phyloP scores from a whole-genome alignment of 1,284 basidiomycete genomes.

The Ganoderma boninense region DNA sequence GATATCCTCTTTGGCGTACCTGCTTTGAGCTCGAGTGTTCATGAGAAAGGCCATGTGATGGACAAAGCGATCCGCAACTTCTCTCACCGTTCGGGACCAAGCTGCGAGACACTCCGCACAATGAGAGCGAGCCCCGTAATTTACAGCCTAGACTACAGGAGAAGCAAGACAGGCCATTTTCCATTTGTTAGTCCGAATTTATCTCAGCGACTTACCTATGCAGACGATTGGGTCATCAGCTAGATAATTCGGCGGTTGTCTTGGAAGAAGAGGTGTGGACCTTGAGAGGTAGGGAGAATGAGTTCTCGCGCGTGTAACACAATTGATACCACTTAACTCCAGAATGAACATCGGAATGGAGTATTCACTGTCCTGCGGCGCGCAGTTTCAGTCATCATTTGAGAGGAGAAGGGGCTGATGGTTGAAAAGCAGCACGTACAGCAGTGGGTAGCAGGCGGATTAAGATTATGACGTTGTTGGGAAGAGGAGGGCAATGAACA shows the following conservation, averaged over 20 bases:
- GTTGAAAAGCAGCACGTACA: too few relatives aligned
- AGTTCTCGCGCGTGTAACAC: not conserved
- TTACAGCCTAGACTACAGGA: too few relatives aligned
- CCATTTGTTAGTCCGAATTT: not conserved
- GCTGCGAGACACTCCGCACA: too few relatives aligned
- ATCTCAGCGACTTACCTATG: not conserved
- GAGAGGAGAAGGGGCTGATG: not conserved
- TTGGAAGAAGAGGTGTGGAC: not conserved
- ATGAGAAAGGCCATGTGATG: too few relatives aligned
- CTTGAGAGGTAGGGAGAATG: not conserved
- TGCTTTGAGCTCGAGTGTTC: too few relatives aligned
- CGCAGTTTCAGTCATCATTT: not conserved
- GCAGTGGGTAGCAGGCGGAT: not conserved
- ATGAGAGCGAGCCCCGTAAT: too few relatives aligned
- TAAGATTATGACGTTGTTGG: not conserved
- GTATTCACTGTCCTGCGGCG: not conserved
- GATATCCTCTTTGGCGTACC: too few relatives aligned
- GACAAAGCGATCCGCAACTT: too few relatives aligned
- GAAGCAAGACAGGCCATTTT: too few relatives aligned
- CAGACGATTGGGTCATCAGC: too few relatives aligned
- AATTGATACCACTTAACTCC: not conserved
- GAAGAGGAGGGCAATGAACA: not conserved
- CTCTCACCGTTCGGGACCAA: too few relatives aligned
- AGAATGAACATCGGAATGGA: not conserved
- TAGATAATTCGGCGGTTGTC: not conserved